These are phyloP conservation scores for Penicillium sp. DNA, from an alignment of 2,329 filamentous ascomycete genomes.

Conservation along the genomic window DNA sequence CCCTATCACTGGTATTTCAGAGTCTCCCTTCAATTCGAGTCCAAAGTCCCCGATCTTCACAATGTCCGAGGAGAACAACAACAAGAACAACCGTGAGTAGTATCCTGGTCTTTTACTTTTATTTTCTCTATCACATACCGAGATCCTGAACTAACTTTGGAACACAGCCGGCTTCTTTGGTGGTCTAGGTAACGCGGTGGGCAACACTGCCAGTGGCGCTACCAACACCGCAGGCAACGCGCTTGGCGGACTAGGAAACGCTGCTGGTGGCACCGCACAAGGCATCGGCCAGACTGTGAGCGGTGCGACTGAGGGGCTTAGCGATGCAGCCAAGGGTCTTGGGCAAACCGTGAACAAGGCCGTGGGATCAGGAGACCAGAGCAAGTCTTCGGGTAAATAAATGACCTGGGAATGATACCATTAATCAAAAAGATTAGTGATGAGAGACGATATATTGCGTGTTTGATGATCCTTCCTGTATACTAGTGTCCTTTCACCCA, in stretches of 20 bases:
- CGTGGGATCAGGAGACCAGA: conserved; percentile 20
- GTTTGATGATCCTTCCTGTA: too few species aligned
- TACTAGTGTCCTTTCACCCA: too few species aligned
- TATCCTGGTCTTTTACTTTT: not conserved
- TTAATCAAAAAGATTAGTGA: not conserved
- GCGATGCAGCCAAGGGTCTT: conserved; percentile 22
- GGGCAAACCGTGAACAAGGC: conserved; percentile 23
- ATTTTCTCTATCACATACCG: not conserved
- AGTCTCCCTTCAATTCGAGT: not conserved
- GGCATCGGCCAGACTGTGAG: conserved; percentile 30
- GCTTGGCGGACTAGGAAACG: conserved; percentile 26
- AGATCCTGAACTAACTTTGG: not conserved
- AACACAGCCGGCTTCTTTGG: conserved; percentile 14
- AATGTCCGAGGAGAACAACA: not conserved
- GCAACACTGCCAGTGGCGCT: conserved; percentile 24
- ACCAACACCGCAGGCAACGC: conserved; percentile 21
- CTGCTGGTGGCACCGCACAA: conserved; percentile 22
- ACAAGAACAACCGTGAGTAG: not conserved
- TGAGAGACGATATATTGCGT: not conserved
- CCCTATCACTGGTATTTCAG: not conserved
- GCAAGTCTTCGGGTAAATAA: conserved; percentile 4
- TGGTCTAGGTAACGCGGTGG: conserved; percentile 24
- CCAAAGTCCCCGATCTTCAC: not conserved
- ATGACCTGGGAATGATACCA: not conserved
- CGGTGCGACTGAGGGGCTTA: conserved; percentile 21